These are phyloP conservation scores for Gracilaria vermiculophylla DNA, from an alignment of 23 red algal species.

Conservation along the genomic window DNA sequence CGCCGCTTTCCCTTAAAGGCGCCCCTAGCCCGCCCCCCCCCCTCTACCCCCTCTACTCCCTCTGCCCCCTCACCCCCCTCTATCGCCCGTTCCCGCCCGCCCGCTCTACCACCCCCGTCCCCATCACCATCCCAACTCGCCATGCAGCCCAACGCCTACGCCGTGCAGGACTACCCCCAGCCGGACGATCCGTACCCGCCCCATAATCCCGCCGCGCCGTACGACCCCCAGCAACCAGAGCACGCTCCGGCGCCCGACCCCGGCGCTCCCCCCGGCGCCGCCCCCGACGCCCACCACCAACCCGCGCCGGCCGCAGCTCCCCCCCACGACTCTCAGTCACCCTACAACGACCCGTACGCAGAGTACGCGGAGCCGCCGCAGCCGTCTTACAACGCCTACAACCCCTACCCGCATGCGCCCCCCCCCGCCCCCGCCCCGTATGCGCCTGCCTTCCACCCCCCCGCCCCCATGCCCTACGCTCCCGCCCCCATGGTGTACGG, in stretches of 20 bases:
- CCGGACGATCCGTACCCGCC: slow-evolving; percentile 6
- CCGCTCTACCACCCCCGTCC: not conserved
- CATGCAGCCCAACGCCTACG: not conserved
- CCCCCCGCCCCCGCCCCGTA: not conserved
- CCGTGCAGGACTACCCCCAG: slow-evolving; percentile 14
- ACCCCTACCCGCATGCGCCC: not conserved
- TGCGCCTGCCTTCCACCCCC: not conserved
- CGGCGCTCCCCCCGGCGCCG: not conserved
- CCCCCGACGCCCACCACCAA: not conserved
- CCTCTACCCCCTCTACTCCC: not conserved
- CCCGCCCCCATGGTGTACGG: not conserved
- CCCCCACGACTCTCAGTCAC: not conserved
- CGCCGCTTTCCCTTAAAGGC: too few relatives aligned
- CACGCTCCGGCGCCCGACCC: not conserved
- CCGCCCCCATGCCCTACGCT: not conserved
- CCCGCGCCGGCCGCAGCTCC: not conserved
- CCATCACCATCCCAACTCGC: too few relatives aligned
- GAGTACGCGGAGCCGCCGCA: not conserved
- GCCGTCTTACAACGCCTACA: not conserved
- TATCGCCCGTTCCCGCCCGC: not conserved
- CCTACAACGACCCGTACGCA: not conserved
- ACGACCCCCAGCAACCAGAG: not conserved
- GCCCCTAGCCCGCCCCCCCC: not conserved
- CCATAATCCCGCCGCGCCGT: not conserved
- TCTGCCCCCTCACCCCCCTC: not conserved